Conservation (phyloP, 257 asterid species). For the Mitragyna speciosa region DNA sequence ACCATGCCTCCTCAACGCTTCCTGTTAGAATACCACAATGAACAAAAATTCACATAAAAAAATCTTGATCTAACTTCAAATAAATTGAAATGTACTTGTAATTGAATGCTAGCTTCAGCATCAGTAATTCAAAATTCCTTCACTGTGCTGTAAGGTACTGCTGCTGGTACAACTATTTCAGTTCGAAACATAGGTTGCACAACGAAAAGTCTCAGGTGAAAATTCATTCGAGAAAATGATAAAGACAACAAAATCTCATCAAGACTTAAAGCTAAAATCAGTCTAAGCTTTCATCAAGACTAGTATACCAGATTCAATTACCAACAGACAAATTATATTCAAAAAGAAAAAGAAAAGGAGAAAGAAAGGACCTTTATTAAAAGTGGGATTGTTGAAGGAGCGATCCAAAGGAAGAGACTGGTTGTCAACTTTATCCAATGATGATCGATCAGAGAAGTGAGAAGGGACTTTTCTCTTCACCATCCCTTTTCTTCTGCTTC, state of each 20-base stretch:
- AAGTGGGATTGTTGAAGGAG: conserved; percentile 46
- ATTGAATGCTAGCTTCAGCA: neutral
- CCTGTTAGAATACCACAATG: conserved; percentile 39
- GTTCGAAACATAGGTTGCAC: neutral
- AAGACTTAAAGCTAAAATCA: neutral
- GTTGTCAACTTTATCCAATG: conserved; percentile 54
- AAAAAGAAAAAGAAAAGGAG: neutral
- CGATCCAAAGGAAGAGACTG: conserved; percentile 70
- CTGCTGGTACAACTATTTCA: neutral
- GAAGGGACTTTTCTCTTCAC: conserved; percentile 49
- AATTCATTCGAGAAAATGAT: neutral
- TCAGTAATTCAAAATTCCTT: neutral
- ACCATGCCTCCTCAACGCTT: conserved; percentile 84
- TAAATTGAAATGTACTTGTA: neutral
- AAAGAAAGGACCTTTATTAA: conserved; percentile 47
- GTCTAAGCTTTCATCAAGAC: neutral
- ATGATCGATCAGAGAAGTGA: conserved; percentile 52
- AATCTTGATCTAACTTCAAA: neutral
- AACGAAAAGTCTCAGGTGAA: neutral
- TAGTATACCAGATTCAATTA: neutral
- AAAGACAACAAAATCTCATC: neutral
- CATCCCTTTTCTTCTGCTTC: conserved; percentile 42
- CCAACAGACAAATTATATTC: neutral
- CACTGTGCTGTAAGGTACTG: neutral
- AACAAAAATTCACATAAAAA: neutral